These are phyloP conservation scores for Cladophialophora exuberans DNA, from an alignment of 2,329 filamentous ascomycete species.

Conservation along the genomic window DNA sequence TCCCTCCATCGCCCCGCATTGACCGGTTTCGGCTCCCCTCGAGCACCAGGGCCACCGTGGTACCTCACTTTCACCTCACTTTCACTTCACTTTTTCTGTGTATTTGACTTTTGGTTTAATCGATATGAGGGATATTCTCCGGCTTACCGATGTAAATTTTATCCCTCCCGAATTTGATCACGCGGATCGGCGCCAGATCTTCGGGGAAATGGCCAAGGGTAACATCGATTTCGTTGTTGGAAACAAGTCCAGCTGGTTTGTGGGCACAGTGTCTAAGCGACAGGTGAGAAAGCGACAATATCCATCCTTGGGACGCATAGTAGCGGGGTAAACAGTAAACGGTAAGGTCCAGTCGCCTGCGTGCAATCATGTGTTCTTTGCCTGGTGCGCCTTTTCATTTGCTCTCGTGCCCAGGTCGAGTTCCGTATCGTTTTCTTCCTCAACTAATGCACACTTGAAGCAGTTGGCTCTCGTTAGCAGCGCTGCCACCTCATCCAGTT, in stretches of 20 bases:
- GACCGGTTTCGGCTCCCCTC: no score
- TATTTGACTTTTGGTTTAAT: no score
- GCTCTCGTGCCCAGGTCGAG: background rate
- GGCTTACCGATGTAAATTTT: no score
- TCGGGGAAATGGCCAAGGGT: constrained; percentile 7
- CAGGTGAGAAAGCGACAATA: background rate
- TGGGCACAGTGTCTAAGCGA: constrained; percentile 4
- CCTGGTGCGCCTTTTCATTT: constrained; percentile 10
- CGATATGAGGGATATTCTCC: no score
- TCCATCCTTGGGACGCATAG: background rate
- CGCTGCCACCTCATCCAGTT: constrained; percentile 16
- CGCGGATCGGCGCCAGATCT: no score
- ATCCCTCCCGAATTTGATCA: no score
- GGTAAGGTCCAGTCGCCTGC: background rate
- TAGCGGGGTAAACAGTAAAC: constrained; percentile 8
- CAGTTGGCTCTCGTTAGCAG: constrained; percentile 3
- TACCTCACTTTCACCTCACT: no score
- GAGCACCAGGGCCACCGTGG: no score
- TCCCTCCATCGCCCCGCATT: no score
- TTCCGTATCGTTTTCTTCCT: constrained; percentile 11
- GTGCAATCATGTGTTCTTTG: constrained; percentile 12
- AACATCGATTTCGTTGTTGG: constrained; percentile 6
- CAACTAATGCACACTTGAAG: constrained; percentile 7
- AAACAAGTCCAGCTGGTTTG: background rate
- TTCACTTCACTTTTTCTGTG: no score